Evolutionary conservation across 2,329 filamentous ascomycete species (phyloP), one percentile per base, ranked within the genome.

Genomic region (Epichloe aotearoae): DNA sequence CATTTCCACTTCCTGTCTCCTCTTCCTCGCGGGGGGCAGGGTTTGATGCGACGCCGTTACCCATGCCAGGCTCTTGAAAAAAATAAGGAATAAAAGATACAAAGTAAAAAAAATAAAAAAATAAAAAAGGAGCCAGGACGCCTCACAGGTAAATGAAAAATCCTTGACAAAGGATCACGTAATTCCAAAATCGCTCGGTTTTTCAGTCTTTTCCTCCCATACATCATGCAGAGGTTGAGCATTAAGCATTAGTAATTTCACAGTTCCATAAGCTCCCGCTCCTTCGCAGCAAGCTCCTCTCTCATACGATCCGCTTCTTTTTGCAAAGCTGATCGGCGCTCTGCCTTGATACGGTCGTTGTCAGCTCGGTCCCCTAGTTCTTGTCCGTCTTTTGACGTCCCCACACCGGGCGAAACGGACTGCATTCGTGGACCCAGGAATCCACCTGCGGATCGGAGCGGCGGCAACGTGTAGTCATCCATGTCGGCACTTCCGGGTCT

Each of bases 271-370:
- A 90, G 69, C 60, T 90, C 86, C 45, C 80, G 74, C 66, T 90
- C 86, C 61, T 89, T 90, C 12, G 79, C 83, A 10, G 80, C 75
- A 33, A 90, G 71, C 64, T 84, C 72, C 63, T 83, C 79, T 38
- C 85, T 76, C 81, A 93, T 93, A 49, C 74, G 73, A 60, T 90
- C 85, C 0, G 86, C 82, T 64, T 94, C 87, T 23, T 80, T 74
- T 62, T 83, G 77, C 46, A 94, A 68, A 46, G 81, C 76, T 8
- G 77, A 78, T 46, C 84, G 75, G 50, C 81, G 75, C 56, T 86
- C 83, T 4, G 76, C 73, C 57, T 77, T 83, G 7, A 71, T 61
- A 14, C 69, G 70, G 33, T 78, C 77, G n/a, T 64, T 67, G 33
- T 79, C 74, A 6, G 26, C 44, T 11, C 58, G 67, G 52, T 66